Base-by-base conservation (phyloP, 495 filamentous ascomycete species). In the Aspergillus panamensis region DNA sequence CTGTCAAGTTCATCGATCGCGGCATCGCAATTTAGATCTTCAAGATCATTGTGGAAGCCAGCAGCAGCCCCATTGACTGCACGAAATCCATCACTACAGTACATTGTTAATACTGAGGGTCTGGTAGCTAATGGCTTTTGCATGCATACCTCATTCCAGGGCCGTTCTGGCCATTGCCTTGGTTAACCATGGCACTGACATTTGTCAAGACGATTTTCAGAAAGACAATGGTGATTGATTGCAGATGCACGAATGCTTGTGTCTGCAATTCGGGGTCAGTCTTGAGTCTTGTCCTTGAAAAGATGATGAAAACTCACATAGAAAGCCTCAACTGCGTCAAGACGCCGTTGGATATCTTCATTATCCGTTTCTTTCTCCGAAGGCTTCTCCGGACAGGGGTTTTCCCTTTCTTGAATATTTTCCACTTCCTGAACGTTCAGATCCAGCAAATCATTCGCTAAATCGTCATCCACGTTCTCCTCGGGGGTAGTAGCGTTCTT, bases 151-250 rank as follows among this genome's bases (percentile, higher is more conserved):
- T 67, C 62, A 67, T 67, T 29, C 42, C 58, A 25, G 71, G 70
- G 2, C 76, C 74, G 49, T 76, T 76, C 21, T 76, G 74, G 6
- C 76, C 76, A 56, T 75, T 80, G 10, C 66, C 69, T 62, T 83
- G 80, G 50, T 78, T 82, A 12, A 84, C 79, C 35, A 85, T 64
- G 8, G 72, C 71, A 58, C 77, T 87, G 87, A 97, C 90, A 66
- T 93, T 92, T 5, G 87, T 81, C 53, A 96, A 73, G 51, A 96
- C 83, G 20, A 89, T 85, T 71, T 92, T 97, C 61, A 96, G 79
- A 25, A 96, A 80, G 7, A 97, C 92, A 56, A 97, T 92, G 3
- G 96, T 88, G n/a, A 97, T 74, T 6, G 92, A 96, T 66, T 97
- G 94, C 3, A 98, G 77, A 69, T 96, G 83, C 1, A 92, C 88